These are phyloP conservation scores for Phialophora tarda DNA, from an alignment of 2,329 filamentous ascomycete genomes.

Conservation along the genomic window DNA sequence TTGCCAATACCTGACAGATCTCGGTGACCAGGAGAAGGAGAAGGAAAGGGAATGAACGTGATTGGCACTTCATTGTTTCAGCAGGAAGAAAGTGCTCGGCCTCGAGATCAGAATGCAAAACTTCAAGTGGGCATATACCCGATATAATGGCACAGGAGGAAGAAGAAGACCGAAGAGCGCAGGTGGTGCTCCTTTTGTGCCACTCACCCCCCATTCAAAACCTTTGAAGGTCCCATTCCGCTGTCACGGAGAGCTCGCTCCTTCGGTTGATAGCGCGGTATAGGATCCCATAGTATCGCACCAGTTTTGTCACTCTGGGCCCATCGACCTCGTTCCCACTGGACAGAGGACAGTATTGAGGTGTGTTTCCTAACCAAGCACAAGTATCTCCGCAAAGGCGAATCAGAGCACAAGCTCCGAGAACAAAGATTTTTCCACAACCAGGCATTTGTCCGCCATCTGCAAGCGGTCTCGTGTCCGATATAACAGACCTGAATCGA, in stretches of 20 bases:
- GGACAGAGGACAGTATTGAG: not conserved
- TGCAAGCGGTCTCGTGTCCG: not conserved
- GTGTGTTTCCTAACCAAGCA: not conserved
- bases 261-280: not conserved
- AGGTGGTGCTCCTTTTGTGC: not conserved
- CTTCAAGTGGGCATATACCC: not conserved
- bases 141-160: not conserved
- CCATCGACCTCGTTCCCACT: not conserved
- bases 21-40: not conserved
- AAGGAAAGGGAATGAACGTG: not conserved
- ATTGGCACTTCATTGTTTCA: not conserved
- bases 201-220: not conserved
- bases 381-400: not conserved
- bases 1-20: not conserved
- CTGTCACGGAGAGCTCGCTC: not conserved
- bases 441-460: not conserved
- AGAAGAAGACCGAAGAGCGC: not conserved
- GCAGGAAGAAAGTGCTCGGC: not conserved
- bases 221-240: not conserved
- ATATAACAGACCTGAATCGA: not conserved
- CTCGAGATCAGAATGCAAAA: not conserved
- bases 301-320: not conserved
- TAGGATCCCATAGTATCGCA: not conserved
- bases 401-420: not conserved
- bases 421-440: not conserved